Base-by-base conservation (phyloP, 441 rosid species). In the Viola pubescens region DNA sequence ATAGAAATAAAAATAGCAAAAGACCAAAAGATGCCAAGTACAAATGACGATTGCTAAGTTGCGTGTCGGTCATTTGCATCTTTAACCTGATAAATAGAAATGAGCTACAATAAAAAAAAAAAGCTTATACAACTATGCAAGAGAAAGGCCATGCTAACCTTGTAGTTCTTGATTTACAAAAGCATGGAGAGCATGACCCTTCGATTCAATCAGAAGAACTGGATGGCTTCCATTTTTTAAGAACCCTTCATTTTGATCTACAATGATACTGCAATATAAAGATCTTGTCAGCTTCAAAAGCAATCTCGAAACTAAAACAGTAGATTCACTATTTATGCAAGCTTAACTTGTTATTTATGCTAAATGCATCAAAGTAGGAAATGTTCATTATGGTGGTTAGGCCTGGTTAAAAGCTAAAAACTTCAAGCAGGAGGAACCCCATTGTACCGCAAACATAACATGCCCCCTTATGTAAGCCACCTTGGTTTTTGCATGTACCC, bases 171-270 rank as follows among this genome's bases (percentile, higher is more conserved):
- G 76, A 78, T 94, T 90, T 66, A 94, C 83, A 72, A 90, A 94
- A 62, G 72, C 84, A 79, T 86, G 95, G 66, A 90, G 84, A 51
- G 91, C 88, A 69, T 88, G 94, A 13, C 97, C 99, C 72, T 83
- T 79, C 56, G 96, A 88, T 66, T 86, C 97, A 59, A 90, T 80
- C 62, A 80, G 55, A 49, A 88, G 94, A 75, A 77, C 68, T 11
- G 90, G 81, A 12, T 34, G 62, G 64, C 72, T 81, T 73, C 87
- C 86, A 6, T 74, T 79, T 78, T 74, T 82, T 52, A 85, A 66
- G 80, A 68, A 83, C 60, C 75, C 71, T 75, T 88, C 97, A 62
- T 74, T 72, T 68, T 69, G 74, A 56, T 45, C 75, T 48, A 90
- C 82, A 65, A 55, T 42, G 66, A 94, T 69, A 57, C 97, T 92